Conservation (phyloP, 2,329 filamentous ascomycete species). For the Neonectria hederae region DNA sequence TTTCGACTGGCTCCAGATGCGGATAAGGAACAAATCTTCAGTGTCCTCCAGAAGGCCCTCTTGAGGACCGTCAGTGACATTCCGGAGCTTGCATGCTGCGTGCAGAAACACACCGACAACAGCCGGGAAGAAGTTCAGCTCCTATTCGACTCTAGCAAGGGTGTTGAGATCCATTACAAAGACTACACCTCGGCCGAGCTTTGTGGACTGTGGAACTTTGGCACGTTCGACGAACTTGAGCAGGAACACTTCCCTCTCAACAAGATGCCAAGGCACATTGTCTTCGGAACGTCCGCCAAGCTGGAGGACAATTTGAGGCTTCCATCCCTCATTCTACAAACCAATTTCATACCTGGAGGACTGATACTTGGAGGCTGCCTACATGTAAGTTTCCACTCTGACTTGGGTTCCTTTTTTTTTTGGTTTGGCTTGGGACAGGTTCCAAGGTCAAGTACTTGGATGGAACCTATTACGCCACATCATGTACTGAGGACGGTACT, state of each 20-base stretch:
- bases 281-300: slow-evolving; percentile 18
- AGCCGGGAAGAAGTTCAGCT: slow-evolving; percentile 19
- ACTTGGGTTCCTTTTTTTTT: not conserved
- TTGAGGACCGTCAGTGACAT: slow-evolving; percentile 12
- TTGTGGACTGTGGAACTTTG: not conserved
- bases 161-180: slow-evolving; percentile 15
- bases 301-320: not conserved
- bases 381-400: slow-evolving; percentile 9
- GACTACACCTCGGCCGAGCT: slow-evolving; percentile 20
- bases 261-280: slow-evolving; percentile 10
- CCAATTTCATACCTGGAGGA: slow-evolving; percentile 18
- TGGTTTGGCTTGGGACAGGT: not conserved
- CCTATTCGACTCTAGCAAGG: slow-evolving; percentile 6
- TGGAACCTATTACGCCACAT: not conserved
- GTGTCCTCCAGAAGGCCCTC: not conserved
- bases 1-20: not conserved
- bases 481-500: not conserved
- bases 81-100: slow-evolving; percentile 24
- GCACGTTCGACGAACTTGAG: slow-evolving; percentile 15
- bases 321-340: slow-evolving; percentile 6
- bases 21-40: slow-evolving; percentile 1
- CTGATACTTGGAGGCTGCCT: slow-evolving; percentile 18
- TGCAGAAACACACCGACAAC: not conserved
- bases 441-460: not conserved
- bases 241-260: slow-evolving; percentile 6